phyloP scores from a whole-genome alignment of 169 alveolate genomes.

The Cryptosporidium bovis region DNA sequence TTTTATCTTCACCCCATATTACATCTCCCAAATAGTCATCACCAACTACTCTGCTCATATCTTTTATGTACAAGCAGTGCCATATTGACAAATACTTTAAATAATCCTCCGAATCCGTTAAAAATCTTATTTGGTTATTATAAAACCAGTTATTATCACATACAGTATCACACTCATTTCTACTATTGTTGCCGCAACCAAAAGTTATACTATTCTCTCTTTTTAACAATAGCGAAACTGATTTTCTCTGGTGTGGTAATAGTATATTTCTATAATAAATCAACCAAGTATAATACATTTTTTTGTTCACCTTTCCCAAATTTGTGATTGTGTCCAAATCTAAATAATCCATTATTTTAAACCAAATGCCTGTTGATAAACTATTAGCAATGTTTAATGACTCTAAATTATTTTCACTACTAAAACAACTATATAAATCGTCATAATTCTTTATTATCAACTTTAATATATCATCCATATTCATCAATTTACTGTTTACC shows the following conservation, averaged over 20 bases:
- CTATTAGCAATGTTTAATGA: neutral
- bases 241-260: slow-evolving; percentile 68
- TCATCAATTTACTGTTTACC: neutral
- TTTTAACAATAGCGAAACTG: slow-evolving; percentile 41
- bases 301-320: neutral
- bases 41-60: neutral
- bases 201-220: slow-evolving; percentile 18
- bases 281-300: slow-evolving; percentile 19
- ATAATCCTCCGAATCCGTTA: slow-evolving; percentile 38
- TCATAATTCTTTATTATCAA: neutral
- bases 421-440: neutral
- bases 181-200: neutral
- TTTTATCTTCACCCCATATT: neutral
- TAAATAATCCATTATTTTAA: slow-evolving; percentile 18
- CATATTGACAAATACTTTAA: slow-evolving; percentile 49
- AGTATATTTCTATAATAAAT: slow-evolving; percentile 17
- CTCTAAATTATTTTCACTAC: neutral
- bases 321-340: neutral
- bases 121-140: slow-evolving; percentile 30
- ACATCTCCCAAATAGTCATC: slow-evolving; percentile 6
- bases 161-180: neutral
- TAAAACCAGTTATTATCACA: slow-evolving; percentile 26
- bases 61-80: slow-evolving; percentile 21
- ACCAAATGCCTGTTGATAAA: slow-evolving; percentile 42
- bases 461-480: neutral